Percentiles rank a stretch among this genome's conserved stretches.
Evolutionary conservation across 2,329 filamentous ascomycete species (phyloP).

Genomic region (Trichoderma endophyticum): DNA sequence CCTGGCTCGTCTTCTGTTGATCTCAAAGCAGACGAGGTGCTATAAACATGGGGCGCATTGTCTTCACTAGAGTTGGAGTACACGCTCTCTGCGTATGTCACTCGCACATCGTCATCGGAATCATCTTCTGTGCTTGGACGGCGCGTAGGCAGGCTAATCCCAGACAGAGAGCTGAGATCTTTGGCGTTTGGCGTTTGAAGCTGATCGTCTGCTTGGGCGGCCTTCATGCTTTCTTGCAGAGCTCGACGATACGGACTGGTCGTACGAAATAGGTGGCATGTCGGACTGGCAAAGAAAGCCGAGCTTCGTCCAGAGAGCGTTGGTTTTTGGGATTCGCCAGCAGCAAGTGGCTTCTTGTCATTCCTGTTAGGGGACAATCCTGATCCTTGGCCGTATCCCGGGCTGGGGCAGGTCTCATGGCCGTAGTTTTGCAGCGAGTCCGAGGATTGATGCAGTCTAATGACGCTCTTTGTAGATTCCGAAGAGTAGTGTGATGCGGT

Average conservation of each 20-base stretch:
- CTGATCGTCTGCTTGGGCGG: slow-evolving; percentile 30
- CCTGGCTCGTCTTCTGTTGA: neutral
- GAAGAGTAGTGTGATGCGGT: neutral
- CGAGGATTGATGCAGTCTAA: neutral
- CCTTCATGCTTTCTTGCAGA: slow-evolving; percentile 45
- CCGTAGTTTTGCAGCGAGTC: neutral
- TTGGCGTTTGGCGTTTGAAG: slow-evolving; percentile 31
- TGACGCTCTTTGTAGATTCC: neutral
- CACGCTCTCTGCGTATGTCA: slow-evolving; percentile 46
- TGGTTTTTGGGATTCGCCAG: slow-evolving; percentile 27
- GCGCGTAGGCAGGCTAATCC: slow-evolving; percentile 38
- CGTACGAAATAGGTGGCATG: slow-evolving; percentile 51
- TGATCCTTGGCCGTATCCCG: slow-evolving; percentile 16
- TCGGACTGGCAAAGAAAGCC: slow-evolving; percentile 51
- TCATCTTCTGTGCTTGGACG: slow-evolving; percentile 38
- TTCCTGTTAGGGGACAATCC: slow-evolving; percentile 17
- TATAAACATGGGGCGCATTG: slow-evolving; percentile 13
- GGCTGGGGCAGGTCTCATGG: slow-evolving; percentile 19
- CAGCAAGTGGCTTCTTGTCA: slow-evolving; percentile 2
- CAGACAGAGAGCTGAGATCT: slow-evolving; percentile 42
- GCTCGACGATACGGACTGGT: slow-evolving; percentile 55
- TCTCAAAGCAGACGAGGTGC: neutral
- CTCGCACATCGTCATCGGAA: slow-evolving; percentile 38
- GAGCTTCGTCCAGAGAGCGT: slow-evolving; percentile 42
- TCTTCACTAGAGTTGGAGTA: slow-evolving; percentile 41